Base-by-base conservation (phyloP, 129 eudicot genomes). In the Chrysanthemum lavandulifolium region DNA sequence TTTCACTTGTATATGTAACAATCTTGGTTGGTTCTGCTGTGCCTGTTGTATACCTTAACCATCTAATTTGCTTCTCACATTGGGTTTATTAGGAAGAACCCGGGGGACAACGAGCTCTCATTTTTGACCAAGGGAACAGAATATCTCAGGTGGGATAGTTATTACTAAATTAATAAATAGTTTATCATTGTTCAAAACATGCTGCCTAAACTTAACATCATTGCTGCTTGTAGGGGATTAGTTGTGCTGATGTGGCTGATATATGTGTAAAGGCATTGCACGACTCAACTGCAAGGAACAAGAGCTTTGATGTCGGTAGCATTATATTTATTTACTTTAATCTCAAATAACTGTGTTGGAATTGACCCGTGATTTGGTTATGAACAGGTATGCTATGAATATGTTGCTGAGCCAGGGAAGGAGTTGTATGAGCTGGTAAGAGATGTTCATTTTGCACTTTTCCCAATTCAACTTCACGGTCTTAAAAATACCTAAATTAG, bases 181-280 rank as follows among this genome's bases (percentile, higher is more conserved):
- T 68, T 58, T 12, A 8, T 65, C 58, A 29, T 19, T 13, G 18
- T 14, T 64, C 27, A 21, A 45, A 29, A 67, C 36, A 55, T 18
- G 19, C 33, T 60, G 43, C 66, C 15, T 55, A 65, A 48, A 67
- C 75, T 75, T 49, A 69, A 16, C 61, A 75, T 43, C 52, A 7
- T 6, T 33, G 23, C 57, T 40, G 57, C 64, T 74, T 83, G 67
- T 51, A 94, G 98, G 98, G 95, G 29, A 94, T 94, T 74, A 94
- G 98, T 79, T 94, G 98, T 76, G 97, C 98, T 25, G 98, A 94
- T 73, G 97, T 94, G 81, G 98, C 98, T 4, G 98, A 94, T 78
- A 94, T 94, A 43, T 94, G 98, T 65, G 98, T 94, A 55, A 94
- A 94, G 84, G 97, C 98, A 58, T 78, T 90, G 84, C 98, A 94